Evolutionary conservation across 148 eudicot species (phyloP), one percentile per base, ranked within the genome.

Genomic region (Chenopodium berlandieri): DNA sequence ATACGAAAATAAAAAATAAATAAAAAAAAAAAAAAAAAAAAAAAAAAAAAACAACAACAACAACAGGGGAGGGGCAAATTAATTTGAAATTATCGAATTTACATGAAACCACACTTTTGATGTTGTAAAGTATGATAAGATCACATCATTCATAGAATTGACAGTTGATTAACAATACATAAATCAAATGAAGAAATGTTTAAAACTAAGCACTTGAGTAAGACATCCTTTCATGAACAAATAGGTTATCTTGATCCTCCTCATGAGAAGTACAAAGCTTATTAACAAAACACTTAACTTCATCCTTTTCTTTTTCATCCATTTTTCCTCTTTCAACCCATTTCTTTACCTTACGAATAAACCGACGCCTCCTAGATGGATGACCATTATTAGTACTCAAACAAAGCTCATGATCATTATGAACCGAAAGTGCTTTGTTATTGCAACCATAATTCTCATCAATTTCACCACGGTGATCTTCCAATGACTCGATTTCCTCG

Each of bases 291-390:
- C 91, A 79, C 86, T 83, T 81, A 1, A 62, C 62, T 46, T 84
- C 82, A 60, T 79, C 75, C 44, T 85, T 85, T 32, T 83, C 81
- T 44, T 76, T 84, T 16, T 81, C 86, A 60, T 85, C 88, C 25
- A 30, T 27, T 63, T 84, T 86, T 0, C 88, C 83, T 65, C 90
- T 89, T 76, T 91, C 91, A 22, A 91, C 90, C 94, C 91, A 91
- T 85, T 67, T 90, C 82, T 79, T 90, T 8, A 91, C 80, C 83
- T 88, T 91, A 60, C 75, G 81, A 11, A 90, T 80, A 46, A 91
- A 82, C 84, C 80, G 86, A 44, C 66, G 75, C 64, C 91, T 82
- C 60, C 73, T 91, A 2, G 92, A 86, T 7, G 74, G 54, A 48
- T 9, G 44, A 10, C 16, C n/a, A 31, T 40, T 46, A 20, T 32